Evolutionary conservation across 495 filamentous ascomycete genomes (phyloP), one percentile per base, ranked within the genome.

Genomic region (Paragyromitra xinjiangensis): DNA sequence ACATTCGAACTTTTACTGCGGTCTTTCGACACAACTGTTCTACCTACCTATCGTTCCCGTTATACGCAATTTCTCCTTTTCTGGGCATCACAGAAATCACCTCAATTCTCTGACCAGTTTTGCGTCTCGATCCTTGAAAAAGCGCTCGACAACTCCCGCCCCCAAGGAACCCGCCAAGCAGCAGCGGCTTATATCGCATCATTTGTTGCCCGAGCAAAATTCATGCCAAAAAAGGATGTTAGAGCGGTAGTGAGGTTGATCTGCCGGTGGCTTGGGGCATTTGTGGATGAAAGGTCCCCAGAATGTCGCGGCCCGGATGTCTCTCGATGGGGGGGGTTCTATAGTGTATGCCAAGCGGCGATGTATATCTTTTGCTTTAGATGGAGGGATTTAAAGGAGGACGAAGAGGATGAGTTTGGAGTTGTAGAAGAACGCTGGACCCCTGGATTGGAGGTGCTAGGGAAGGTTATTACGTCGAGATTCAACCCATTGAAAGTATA

Each of bases 341-440:
- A 99, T 84, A 90, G 91, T 6, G 89, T 93, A 55, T 89, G 90
- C n/a, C 95, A 98, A 83, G 94, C 95, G 5, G 81, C 94, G 4
- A 86, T 94, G 42, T 97, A 98, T 85, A 97, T 98, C 64, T 99
- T 98, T 87, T 99, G 95, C 86, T 99, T 98, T 87, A 91, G 96
- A 50, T 98, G 95, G 95, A 90, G 92, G 48, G 95, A 98, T 71
- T 85, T 99, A 59, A 91, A 93, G 50, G 81, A 81, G 26, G 63
- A 67, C 0, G 78, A 79, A 5, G 81, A 81, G 40, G 81, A 84
- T 59, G 83, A 86, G 1, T 85, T 82, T 51, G 83, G 87, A 4
- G 86, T 88, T 71, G 94, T 50, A 84, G 79, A 70, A 16, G 78
- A 72, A 67, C 71, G 59, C 19, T 98, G 95, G 91, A 89, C 89